Conservation (phyloP, 345 rosid species). For the Eucalyptus victrix region DNA sequence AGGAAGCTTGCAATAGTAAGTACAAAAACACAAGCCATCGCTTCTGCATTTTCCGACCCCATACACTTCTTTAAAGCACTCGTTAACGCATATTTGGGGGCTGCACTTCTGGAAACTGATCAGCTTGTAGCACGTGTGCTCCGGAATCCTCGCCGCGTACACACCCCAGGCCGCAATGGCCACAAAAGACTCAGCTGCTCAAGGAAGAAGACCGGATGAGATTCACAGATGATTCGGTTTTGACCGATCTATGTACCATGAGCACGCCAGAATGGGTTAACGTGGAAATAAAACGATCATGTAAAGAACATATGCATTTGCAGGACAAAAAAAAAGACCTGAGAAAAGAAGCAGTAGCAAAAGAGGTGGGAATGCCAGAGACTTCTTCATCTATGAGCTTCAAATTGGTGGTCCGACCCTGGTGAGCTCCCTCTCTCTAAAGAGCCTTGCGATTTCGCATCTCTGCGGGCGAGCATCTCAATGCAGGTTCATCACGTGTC, state of each 20-base stretch:
- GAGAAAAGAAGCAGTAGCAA: conserved; percentile 17
- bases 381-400: conserved; percentile 15
- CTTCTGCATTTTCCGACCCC: conserved; percentile 32
- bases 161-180: background rate
- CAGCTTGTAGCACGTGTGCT: conserved; percentile 33
- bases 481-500: background rate
- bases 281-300: background rate
- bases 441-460: background rate
- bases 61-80: conserved; percentile 16
- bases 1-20: conserved; percentile 31
- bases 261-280: background rate
- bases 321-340: background rate
- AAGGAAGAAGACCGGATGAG: background rate
- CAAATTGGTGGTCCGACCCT: background rate
- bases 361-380: conserved; percentile 1
- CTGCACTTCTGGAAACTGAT: conserved; percentile 7
- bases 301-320: background rate
- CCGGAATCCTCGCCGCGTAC: conserved; percentile 24
- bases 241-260: background rate
- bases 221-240: background rate
- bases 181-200: background rate
- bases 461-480: background rate
- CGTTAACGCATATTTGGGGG: conserved; percentile 6
- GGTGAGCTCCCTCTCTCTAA: background rate
- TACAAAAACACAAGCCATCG: conserved; percentile 13